phyloP scores from a whole-genome alignment of 108 stramenopile genomes.

The Bacterosira constricta region DNA sequence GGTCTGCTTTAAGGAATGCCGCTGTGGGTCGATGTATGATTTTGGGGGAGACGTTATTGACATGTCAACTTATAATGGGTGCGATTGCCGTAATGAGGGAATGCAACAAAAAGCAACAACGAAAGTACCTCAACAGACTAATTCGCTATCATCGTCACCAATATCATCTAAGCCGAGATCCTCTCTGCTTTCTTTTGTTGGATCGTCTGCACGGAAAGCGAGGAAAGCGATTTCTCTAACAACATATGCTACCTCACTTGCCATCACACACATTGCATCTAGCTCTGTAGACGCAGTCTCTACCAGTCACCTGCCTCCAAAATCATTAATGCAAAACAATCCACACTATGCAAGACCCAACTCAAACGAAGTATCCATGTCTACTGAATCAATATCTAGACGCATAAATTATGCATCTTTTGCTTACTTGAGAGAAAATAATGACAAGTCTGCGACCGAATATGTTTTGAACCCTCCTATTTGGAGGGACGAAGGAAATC shows the following conservation, averaged over 20 bases:
- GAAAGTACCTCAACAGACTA: not conserved
- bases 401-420: conserved; percentile 65
- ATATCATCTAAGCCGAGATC: conserved; percentile 8
- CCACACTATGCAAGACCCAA: not conserved
- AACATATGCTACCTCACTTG: conserved; percentile 5
- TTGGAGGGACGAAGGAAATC: conserved; percentile 22
- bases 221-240: conserved; percentile 30
- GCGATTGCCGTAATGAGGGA: conserved; percentile 12
- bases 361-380: conserved; percentile 21
- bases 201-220: conserved; percentile 36
- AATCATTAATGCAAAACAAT: conserved; percentile 1
- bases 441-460: conserved; percentile 25
- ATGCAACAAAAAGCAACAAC: not conserved
- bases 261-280: conserved; percentile 1
- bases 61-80: conserved; percentile 7
- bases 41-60: conserved; percentile 36
- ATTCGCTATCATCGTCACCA: not conserved
- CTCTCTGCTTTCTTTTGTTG: conserved; percentile 34
- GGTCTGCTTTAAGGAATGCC: conserved; percentile 28
- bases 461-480: conserved; percentile 44
- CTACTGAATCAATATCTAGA: conserved; percentile 35
- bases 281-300: no score
- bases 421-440: conserved; percentile 66
- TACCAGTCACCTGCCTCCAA: no score
- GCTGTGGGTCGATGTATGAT: conserved; percentile 13